A percentile compares a stretch with the other conserved stretches of the same genome.
Evolutionary conservation across 2,329 filamentous ascomycete genomes (phyloP).

Genomic region (Colletotrichum eremochloae): DNA sequence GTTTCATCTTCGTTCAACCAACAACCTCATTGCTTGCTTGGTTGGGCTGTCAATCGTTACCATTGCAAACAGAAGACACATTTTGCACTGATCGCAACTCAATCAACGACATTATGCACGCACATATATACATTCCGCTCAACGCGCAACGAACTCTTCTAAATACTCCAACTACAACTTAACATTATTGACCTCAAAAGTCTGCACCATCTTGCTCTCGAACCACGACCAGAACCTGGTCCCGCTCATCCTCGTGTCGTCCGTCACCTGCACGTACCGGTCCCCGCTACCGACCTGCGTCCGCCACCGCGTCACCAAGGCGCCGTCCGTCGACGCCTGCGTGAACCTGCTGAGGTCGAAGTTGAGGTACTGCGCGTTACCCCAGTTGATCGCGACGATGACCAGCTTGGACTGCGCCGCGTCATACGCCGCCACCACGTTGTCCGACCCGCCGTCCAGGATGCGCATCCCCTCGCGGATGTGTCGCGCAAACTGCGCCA

Average conservation of each 20-base stretch:
- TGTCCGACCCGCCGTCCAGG: constrained; percentile 52
- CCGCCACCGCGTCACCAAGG: constrained; percentile 53
- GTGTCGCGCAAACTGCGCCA: constrained; percentile 59
- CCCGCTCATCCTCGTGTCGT: constrained; percentile 52
- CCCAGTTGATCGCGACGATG: constrained; percentile 58
- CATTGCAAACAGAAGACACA: neutral
- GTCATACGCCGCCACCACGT: constrained; percentile 57
- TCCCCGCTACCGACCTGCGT: constrained; percentile 53
- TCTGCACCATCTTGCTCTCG: constrained; percentile 52
- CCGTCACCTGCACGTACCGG: constrained; percentile 50
- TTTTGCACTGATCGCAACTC: neutral
- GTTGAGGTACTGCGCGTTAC: constrained; percentile 52
- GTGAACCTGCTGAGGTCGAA: constrained; percentile 56
- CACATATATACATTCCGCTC: neutral
- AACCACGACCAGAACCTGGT: constrained; percentile 55
- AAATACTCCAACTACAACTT: constrained; percentile 36
- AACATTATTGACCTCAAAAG: constrained; percentile 53
- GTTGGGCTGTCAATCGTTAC: neutral
- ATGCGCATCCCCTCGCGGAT: constrained; percentile 57
- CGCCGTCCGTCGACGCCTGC: constrained; percentile 48
- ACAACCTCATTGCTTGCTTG: neutral
- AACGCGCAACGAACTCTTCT: neutral
- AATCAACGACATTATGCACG: no score
- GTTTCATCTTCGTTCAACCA: no score
- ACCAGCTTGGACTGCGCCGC: constrained; percentile 50